Evolutionary conservation across 345 rosid species (phyloP), one percentile per base, ranked within the genome.

Genomic region (Populus nigra): DNA sequence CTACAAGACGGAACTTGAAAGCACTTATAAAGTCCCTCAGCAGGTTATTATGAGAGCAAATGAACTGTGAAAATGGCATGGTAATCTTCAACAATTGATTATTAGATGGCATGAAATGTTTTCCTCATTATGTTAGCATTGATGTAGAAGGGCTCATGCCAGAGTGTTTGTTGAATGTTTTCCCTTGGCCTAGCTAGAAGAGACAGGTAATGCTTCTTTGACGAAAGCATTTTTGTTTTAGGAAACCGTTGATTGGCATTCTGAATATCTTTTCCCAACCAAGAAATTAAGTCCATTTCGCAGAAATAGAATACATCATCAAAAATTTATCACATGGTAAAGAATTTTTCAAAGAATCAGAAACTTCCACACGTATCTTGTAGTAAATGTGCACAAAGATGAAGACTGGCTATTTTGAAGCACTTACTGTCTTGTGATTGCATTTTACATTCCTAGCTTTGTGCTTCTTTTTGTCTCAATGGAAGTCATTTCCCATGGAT

Each of bases 1-100:
- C 91, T 69, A 94, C 97, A 7, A 92, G 97, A 81, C 83, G 79
- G 83, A 96, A 90, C 83, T 86, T 96, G 81, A 96, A 94, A 84
- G 87, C 83, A 59, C 98, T 96, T 66, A 96, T 96, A 71, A 96
- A 89, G 88, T 94, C 99, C 73, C 97, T 96, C 18, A 94, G 99
- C 86, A 89, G 99, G 88, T 75, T 96, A 69, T 68, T 96, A 78
- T 92, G 85, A 91, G 83, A 82, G 76, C 76, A 63, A 65, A 62
- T 43, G 71, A 35, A 27, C 65, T 23, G 38, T 66, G 72, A 45
- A 62, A 62, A 62, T 11, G 47, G 38, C 22, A 68, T 8, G 73
- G 66, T 57, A 25, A 35, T 12, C 49, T 22, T 69, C 68, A 69
- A n/a, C n/a, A 59, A 33, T 27, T 69, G 68, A 41, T 59, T 22